These are phyloP conservation scores for Hordeum pubiflorum DNA, from an alignment of 202 grass and related monocot genomes.

Conservation along the genomic window DNA sequence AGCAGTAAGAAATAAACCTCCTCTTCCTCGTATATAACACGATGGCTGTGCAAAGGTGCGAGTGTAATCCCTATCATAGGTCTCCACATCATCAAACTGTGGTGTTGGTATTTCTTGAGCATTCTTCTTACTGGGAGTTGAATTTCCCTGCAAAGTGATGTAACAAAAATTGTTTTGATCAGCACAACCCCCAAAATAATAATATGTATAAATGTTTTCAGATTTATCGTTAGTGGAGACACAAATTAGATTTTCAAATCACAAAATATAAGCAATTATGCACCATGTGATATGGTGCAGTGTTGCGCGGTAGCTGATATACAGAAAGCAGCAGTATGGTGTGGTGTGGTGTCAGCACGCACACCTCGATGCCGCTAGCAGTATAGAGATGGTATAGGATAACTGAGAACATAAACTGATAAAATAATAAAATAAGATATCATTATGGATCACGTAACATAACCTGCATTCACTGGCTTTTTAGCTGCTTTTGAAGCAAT, in stretches of 20 bases:
- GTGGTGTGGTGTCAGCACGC: no score
- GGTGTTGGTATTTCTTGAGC: constrained; percentile 91
- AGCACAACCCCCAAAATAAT: constrained; percentile 1
- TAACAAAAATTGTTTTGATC: not conserved
- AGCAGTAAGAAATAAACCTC: constrained; percentile 53
- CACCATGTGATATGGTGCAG: not conserved
- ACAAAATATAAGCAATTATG: not conserved
- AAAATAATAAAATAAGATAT: not conserved
- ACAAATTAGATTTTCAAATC: not conserved
- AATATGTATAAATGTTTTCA: not conserved
- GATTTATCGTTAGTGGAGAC: not conserved
- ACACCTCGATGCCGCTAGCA: not conserved
- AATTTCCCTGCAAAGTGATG: constrained; percentile 43
- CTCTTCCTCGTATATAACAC: constrained; percentile 90
- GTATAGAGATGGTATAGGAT: not conserved
- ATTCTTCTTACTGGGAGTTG: constrained; percentile 66
- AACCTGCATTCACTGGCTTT: not conserved
- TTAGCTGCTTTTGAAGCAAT: not conserved
- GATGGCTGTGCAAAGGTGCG: constrained; percentile 82
- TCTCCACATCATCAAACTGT: constrained; percentile 66
- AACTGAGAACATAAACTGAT: not conserved
- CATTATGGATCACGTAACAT: not conserved
- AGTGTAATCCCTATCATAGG: constrained; percentile 95
- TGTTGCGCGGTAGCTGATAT: not conserved
- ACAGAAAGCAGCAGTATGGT: no score